These are phyloP conservation scores for Phytophthora foliorum DNA, from an alignment of 352 stramenopile species.

Conservation along the genomic window DNA sequence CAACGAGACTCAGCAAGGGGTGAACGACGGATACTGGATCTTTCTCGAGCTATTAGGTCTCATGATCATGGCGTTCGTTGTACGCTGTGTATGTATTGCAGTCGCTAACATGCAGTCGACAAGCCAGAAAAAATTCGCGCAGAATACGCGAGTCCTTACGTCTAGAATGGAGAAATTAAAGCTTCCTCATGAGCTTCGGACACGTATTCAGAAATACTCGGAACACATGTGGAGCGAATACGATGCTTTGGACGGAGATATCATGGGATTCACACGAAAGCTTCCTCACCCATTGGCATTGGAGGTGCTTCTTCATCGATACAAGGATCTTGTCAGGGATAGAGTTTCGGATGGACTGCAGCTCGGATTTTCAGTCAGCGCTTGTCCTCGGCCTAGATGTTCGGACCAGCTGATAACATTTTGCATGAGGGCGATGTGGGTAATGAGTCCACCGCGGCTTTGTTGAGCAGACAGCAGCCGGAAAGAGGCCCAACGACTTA, in stretches of 20 bases:
- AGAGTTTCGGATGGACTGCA: neutral
- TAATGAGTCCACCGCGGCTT: neutral
- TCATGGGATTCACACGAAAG: neutral
- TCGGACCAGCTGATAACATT: neutral
- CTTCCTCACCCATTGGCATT: too few relatives aligned
- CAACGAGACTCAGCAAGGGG: neutral
- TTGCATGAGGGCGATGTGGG: neutral
- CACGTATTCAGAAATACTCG: neutral
- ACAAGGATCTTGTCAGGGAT: neutral
- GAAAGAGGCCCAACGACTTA: too few relatives aligned
- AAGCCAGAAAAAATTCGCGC: neutral
- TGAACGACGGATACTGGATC: neutral
- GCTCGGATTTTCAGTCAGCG: neutral
- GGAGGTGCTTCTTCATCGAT: neutral
- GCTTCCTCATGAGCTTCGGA: neutral
- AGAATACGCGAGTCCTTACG: neutral
- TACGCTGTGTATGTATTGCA: neutral
- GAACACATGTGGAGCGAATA: neutral
- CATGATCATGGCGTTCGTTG: neutral
- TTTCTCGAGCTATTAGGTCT: neutral
- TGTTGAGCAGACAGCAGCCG: neutral
- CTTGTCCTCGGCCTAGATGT: slow-evolving; percentile 1
- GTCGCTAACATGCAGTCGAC: neutral
- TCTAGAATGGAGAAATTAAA: neutral
- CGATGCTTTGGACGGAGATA: neutral